Base-by-base conservation (phyloP, 2,329 filamentous ascomycete species). In the Chrysosporium keratinophilum region DNA sequence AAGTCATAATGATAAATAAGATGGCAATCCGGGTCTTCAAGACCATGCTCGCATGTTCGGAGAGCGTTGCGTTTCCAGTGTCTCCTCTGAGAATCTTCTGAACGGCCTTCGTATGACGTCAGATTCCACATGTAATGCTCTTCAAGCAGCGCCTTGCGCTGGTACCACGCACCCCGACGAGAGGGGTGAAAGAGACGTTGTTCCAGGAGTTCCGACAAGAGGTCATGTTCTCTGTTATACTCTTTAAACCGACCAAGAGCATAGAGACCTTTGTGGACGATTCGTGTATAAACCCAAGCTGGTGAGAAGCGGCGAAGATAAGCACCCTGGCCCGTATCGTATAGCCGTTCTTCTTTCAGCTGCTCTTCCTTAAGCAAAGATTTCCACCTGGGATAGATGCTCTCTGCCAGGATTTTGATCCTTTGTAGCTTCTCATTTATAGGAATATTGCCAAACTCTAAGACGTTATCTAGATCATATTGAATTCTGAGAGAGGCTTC, bases 1-100 rank as follows among this genome's bases (percentile, higher is more conserved):
- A 98, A 74, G 63, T 97, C 91, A 64, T 95, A 88, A 65, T 98
- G 91, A 66, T 88, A 91, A 56, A 95, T 93, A 20, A 95, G 71
- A 68, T 98, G 93, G 56, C 91, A 95, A 54, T 93, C 79, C 28
- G 82, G 82, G 62, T 98, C 93, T 65, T 95, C 85, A 0, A 98
- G 76, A 0, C 88, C 93, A 40, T 79, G 75, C 68, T 95, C 90
- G 64, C 93, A 97, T 0, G 93, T 98, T 6, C 75, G 71, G 3
- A 87, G 74, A 0, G 93, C 88, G 17, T 83, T 77, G 7, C 79
- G 77, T 65, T 84, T 88, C 90, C 90, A 98, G 60, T 87, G 78
- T 62, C 84, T 91, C 71, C 87, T 93, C 64, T 85, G 85, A 7
- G 73, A 70, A 42, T 86, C 82, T 14, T 76, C 70, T 39, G 65